phyloP scores from a whole-genome alignment of 495 filamentous ascomycete genomes.

The Penicillium cataractarum region DNA sequence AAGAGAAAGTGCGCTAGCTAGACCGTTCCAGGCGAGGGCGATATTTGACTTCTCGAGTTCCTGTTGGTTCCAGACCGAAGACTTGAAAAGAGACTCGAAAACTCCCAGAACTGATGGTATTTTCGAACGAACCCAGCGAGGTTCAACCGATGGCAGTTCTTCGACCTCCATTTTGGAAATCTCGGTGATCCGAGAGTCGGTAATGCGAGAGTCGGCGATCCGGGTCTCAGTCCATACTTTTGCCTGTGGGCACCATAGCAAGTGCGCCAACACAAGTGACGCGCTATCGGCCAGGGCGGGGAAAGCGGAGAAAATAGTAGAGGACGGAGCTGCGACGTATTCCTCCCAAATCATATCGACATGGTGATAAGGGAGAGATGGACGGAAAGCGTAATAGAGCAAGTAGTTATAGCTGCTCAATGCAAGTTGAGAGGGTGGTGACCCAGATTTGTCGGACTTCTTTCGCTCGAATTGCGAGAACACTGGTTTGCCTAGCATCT shows the following conservation, averaged over 20 bases:
- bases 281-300: slow-evolving; percentile 52
- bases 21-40: slow-evolving; percentile 66
- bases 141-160: slow-evolving; percentile 78
- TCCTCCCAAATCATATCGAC: slow-evolving; percentile 80
- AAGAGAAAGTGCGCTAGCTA: slow-evolving; percentile 69
- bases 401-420: slow-evolving; percentile 74
- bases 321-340: slow-evolving; percentile 59
- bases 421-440: slow-evolving; percentile 61
- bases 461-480: slow-evolving; percentile 69
- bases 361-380: slow-evolving; percentile 60
- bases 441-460: slow-evolving; percentile 56
- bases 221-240: slow-evolving; percentile 75
- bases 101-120: slow-evolving; percentile 61
- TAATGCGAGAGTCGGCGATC: too few relatives aligned
- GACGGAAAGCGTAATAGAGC: slow-evolving; percentile 84
- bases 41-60: slow-evolving; percentile 47
- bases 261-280: slow-evolving; percentile 64
- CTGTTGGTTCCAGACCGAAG: slow-evolving; percentile 56
- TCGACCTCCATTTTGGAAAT: slow-evolving; percentile 58
- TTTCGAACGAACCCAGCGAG: slow-evolving; percentile 84
- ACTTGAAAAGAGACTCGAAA: slow-evolving; percentile 64
- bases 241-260: slow-evolving; percentile 67
- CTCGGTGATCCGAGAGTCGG: slow-evolving; percentile 65
- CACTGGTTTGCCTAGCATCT: slow-evolving; percentile 71
- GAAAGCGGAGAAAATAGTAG: slow-evolving; percentile 36